These are phyloP conservation scores for Trichoderma polysporum DNA, from an alignment of 2,329 filamentous ascomycete genomes.

Conservation along the genomic window DNA sequence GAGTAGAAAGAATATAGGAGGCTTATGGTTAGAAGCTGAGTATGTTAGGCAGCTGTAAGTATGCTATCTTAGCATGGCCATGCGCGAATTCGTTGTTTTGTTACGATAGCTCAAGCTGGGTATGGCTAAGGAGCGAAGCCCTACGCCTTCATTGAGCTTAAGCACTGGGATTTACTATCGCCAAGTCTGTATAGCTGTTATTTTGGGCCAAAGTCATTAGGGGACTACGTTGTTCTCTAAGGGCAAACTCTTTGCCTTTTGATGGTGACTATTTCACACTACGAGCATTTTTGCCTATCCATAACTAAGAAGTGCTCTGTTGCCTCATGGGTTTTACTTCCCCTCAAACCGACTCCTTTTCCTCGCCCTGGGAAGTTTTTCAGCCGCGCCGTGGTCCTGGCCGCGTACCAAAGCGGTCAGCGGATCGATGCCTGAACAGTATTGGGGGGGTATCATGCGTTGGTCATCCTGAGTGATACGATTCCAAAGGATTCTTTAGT, in stretches of 20 bases:
- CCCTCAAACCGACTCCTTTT: neutral
- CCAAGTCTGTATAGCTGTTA: neutral
- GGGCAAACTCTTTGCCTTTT: neutral
- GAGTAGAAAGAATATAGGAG: no score
- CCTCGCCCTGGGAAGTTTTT: neutral
- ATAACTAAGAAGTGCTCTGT: neutral
- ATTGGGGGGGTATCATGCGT: neutral
- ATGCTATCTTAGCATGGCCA: neutral
- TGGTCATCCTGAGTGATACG: neutral
- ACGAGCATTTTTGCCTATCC: neutral
- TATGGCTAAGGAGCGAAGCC: neutral
- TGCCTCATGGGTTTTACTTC: neutral
- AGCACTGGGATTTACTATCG: neutral
- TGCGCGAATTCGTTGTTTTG: neutral
- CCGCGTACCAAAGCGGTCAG: neutral
- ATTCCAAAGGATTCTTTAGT: slow-evolving; percentile 1
- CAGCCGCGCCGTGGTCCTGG: neutral
- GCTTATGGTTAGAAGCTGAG: neutral
- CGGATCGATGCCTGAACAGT: neutral
- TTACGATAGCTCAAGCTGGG: no score
- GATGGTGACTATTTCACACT: neutral
- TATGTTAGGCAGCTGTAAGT: neutral
- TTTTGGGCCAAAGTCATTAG: neutral
- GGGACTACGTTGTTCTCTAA: neutral
- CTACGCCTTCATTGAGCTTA: neutral